A percentile compares a stretch with the other conserved stretches of the same genome.
These are phyloP conservation scores for Trichoderma aggressivum DNA, from an alignment of 2,329 filamentous ascomycete species.

Conservation along the genomic window DNA sequence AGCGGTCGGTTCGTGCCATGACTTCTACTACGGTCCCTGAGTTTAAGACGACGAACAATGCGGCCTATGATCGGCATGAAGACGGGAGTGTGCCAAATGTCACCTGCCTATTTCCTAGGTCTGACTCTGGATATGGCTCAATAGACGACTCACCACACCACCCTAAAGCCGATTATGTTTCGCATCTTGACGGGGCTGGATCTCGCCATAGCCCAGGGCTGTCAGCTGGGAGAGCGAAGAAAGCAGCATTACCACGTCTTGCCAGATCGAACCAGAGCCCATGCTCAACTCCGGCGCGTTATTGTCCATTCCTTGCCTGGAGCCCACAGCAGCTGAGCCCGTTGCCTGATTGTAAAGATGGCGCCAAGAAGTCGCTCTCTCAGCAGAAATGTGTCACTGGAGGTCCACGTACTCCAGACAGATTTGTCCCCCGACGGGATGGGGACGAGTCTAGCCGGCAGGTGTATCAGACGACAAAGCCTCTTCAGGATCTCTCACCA, in stretches of 20 bases:
- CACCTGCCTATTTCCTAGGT: conserved; percentile 21
- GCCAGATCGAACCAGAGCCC: background rate
- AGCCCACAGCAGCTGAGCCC: conserved; percentile 9
- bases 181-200: conserved; percentile 15
- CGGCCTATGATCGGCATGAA: background rate
- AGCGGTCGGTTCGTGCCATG: conserved; percentile 8
- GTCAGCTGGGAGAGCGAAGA: background rate
- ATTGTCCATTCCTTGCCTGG: background rate
- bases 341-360: background rate
- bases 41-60: conserved; percentile 1
- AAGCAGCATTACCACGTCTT: background rate
- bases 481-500: conserved; percentile 39
- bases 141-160: conserved; percentile 20
- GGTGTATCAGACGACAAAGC: conserved; percentile 46
- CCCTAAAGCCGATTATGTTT: background rate
- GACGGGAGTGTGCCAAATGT: background rate
- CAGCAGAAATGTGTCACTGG: background rate
- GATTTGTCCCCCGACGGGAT: conserved; percentile 49
- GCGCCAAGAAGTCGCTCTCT: background rate
- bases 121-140: conserved; percentile 33
- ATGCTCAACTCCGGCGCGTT: background rate
- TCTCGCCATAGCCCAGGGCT: conserved; percentile 4
- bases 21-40: conserved; percentile 1
- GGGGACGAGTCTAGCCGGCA: conserved; percentile 36
- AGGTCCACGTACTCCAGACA: conserved; percentile 37